Evolutionary conservation across 1,284 basidiomycete species (phyloP), one percentile per base, ranked within the genome.

Genomic region (Pascua guehoae): DNA sequence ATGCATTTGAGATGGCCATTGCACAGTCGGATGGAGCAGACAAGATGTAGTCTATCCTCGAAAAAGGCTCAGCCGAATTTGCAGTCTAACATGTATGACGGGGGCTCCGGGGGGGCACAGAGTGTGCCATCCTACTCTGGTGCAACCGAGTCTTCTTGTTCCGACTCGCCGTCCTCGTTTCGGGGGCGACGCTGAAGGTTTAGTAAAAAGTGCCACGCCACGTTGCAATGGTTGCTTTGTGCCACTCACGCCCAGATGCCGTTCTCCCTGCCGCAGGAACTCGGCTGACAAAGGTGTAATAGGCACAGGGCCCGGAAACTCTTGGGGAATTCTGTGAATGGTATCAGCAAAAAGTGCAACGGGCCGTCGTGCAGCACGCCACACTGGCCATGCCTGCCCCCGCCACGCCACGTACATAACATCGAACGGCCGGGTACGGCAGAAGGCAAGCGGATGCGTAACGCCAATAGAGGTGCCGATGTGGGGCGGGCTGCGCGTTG

Each of bases 401-500:
- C n/a, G n/a, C n/a, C n/a, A n/a, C n/a, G 24, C 24, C 24, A 62
- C 60, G 17, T 45, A 62, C 60, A 62, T 62, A 39, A 62, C 54
- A 42, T 62, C 57, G 32, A 62, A 62, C 5, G 51, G 51, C 10
- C 46, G 39, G 36, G 57, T 59, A 4, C 57, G 57, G 45, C 57
- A 62, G 18, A 49, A 53, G 9, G 57, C 52, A 17, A 62, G 42
- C 7, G 60, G 60, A 42, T 59, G 57, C 38, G 60, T 62, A 11
- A 62, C 57, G 14, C 60, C 60, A 43, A 62, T 62, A 40, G 60
- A 62, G 2, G 60, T 62, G 16, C 60, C 60, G 36, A 62, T 58
- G 36, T 62, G 60, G 5, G 60, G 60, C 12, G 60, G 60, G n/a
- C 60, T 62, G 46, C 43, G 54, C 42, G 44, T 36, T 15, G 8